Percentiles rank a stretch among this genome's conserved stretches.
Conservation (phyloP, 2,329 filamentous ascomycete genomes). For the Sclerotinia glacialis region DNA sequence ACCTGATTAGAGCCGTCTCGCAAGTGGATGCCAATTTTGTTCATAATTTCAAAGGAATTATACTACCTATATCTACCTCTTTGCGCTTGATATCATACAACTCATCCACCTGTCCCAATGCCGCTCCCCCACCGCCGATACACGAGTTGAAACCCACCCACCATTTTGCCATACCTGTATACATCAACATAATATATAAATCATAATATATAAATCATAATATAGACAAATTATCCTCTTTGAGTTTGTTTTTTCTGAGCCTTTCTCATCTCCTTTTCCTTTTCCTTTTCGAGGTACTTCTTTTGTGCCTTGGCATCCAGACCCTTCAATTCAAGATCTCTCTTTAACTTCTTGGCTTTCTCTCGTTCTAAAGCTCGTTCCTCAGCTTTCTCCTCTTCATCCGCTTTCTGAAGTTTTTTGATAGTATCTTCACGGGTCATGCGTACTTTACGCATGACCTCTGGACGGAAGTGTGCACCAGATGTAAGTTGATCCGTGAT, state of each 20-base stretch:
- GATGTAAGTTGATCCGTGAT: constrained; percentile 79
- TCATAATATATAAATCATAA: constrained; percentile 1
- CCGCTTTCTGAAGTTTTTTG: constrained; percentile 72
- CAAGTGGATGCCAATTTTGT: not conserved
- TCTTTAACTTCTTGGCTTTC: constrained; percentile 81
- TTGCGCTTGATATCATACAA: constrained; percentile 14
- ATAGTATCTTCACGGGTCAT: constrained; percentile 76
- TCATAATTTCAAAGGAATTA: not conserved
- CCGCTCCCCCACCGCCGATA: not conserved
- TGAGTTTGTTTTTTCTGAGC: constrained; percentile 61
- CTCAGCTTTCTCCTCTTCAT: constrained; percentile 78
- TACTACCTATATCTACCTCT: not conserved
- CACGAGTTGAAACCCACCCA: not conserved
- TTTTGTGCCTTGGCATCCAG: constrained; percentile 81
- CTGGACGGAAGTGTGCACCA: constrained; percentile 79
- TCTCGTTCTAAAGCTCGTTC: constrained; percentile 70
- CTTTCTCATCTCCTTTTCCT: constrained; percentile 66
- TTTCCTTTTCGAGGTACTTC: constrained; percentile 79
- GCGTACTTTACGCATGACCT: constrained; percentile 83
- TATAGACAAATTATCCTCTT: constrained; percentile 32
- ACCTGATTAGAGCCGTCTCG: no score
- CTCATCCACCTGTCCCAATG: not conserved
- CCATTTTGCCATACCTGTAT: constrained; percentile 18
- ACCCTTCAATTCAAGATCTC: constrained; percentile 74
- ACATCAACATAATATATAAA: constrained; percentile 12